phyloP scores from a whole-genome alignment of 2,329 filamentous ascomycete species.

The Tolypocladium endophyticum region DNA sequence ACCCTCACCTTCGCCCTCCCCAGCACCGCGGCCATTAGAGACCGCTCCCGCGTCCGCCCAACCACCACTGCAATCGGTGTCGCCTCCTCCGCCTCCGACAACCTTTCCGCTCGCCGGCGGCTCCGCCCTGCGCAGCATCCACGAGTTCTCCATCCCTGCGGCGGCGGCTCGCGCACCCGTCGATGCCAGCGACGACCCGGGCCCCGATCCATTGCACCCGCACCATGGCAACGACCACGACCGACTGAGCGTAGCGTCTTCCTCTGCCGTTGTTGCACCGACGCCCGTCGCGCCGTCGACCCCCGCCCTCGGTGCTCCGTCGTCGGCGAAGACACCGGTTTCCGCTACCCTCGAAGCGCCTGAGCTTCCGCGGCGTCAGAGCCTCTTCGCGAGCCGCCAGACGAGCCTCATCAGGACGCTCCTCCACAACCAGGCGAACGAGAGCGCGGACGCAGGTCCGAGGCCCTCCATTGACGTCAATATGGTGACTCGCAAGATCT shows the following conservation, averaged over 20 bases:
- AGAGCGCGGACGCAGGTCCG: constrained; percentile 8
- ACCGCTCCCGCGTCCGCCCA: not conserved
- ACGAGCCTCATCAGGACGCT: constrained; percentile 20
- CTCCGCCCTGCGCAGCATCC: constrained; percentile 2
- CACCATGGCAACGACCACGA: constrained; percentile 13
- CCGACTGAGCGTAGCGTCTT: constrained; percentile 14
- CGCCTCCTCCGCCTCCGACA: not conserved
- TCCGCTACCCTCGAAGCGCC: constrained; percentile 11
- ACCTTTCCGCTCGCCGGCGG: not conserved
- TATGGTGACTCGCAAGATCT: constrained; percentile 72
- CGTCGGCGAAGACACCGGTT: constrained; percentile 5
- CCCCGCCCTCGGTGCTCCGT: constrained; percentile 5
- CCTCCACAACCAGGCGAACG: constrained; percentile 13
- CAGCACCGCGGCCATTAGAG: not conserved
- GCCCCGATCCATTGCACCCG: constrained; percentile 1
- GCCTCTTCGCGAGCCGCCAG: constrained; percentile 26
- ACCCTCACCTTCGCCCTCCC: constrained; percentile 1
- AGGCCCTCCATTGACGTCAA: constrained; percentile 27
- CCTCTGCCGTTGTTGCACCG: not conserved
- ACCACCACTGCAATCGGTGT: constrained; percentile 2
- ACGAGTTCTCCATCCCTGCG: not conserved
- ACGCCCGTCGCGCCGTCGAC: constrained; percentile 12
- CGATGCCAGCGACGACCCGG: constrained; percentile 9
- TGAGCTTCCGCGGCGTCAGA: constrained; percentile 16
- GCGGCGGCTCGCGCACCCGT: constrained; percentile 4